phyloP scores from a whole-genome alignment of 2,329 filamentous ascomycete species.

The Fusarium domesticum region DNA sequence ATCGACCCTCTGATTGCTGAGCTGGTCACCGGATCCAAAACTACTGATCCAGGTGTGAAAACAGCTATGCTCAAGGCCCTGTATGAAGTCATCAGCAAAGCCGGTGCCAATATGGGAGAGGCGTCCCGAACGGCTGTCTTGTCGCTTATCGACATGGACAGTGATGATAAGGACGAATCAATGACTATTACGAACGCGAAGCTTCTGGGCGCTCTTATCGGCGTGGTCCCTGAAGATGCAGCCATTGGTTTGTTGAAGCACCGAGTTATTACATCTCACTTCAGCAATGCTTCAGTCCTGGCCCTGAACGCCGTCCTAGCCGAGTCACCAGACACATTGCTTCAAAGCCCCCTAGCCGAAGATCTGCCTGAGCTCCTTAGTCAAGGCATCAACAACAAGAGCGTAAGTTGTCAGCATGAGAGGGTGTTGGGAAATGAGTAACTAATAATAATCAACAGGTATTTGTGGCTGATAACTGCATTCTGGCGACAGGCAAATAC shows the following conservation, averaged over 20 bases:
- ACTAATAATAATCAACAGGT: slow-evolving; percentile 45
- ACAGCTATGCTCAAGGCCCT: slow-evolving; percentile 96
- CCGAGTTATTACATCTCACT: slow-evolving; percentile 73
- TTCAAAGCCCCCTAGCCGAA: slow-evolving; percentile 62
- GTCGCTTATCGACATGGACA: slow-evolving; percentile 80
- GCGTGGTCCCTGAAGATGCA: slow-evolving; percentile 73
- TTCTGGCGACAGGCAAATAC: slow-evolving; percentile 88
- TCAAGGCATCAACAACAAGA: slow-evolving; percentile 74
- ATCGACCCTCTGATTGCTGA: slow-evolving; percentile 92
- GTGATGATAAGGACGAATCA: slow-evolving; percentile 68
- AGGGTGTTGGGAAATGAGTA: background rate
- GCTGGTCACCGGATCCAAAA: slow-evolving; percentile 93
- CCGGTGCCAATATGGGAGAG: slow-evolving; percentile 92
- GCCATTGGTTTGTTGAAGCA: slow-evolving; percentile 60
- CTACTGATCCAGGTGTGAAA: slow-evolving; percentile 75
- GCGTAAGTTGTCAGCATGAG: slow-evolving; percentile 52
- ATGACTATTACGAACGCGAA: slow-evolving; percentile 90
- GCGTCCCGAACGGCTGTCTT: slow-evolving; percentile 82
- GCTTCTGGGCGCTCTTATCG: slow-evolving; percentile 83
- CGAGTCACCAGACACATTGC: slow-evolving; percentile 71
- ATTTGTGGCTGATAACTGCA: slow-evolving; percentile 84
- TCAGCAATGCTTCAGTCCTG: slow-evolving; percentile 75
- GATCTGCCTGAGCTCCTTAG: slow-evolving; percentile 75
- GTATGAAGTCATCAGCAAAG: slow-evolving; percentile 94
- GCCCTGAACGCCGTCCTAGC: slow-evolving; percentile 85